A percentile compares a stretch with the other conserved stretches of the same genome.
These are phyloP conservation scores for Rhizophagus clarus DNA, from an alignment of 192 early-diverging fungal species.

Conservation along the genomic window DNA sequence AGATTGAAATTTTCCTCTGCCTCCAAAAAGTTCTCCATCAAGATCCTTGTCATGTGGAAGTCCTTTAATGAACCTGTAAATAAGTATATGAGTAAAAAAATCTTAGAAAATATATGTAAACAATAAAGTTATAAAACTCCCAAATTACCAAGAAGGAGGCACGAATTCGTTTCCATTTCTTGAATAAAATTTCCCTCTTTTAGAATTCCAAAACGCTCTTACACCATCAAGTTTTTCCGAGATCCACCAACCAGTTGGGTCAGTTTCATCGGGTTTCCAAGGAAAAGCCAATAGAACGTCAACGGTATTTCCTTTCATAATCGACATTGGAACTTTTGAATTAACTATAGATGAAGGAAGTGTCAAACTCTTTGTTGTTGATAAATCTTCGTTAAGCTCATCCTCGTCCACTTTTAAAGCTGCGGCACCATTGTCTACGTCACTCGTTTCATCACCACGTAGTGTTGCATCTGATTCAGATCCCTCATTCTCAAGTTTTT, in stretches of 20 bases:
- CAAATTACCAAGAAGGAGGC: conserved; percentile 1
- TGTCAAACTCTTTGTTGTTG: neutral
- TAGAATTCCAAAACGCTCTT: neutral
- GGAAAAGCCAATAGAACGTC: conserved; percentile 45
- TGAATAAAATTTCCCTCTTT: conserved; percentile 2
- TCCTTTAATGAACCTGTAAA: conserved; percentile 61
- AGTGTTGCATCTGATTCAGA: neutral
- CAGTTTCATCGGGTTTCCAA: conserved; percentile 44
- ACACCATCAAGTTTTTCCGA: conserved; percentile 63
- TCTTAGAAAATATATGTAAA: neutral
- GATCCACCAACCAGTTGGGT: conserved; percentile 75
- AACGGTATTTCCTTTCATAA: conserved; percentile 37
- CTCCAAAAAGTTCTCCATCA: conserved; percentile 74
- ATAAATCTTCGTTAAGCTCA: neutral
- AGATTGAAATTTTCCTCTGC: conserved; percentile 62
- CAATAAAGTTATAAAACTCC: too few species aligned
- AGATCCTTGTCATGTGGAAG: conserved; percentile 61
- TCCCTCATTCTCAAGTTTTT: neutral
- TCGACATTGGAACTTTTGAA: neutral
- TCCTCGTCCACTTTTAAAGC: too few species aligned
- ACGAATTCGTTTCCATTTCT: conserved; percentile 5
- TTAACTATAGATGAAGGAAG: neutral
- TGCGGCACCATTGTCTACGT: neutral
- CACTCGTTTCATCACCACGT: neutral
- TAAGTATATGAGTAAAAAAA: conserved; percentile 31